Percentiles rank a stretch among this genome's conserved stretches.
These are phyloP conservation scores for Coemansia sp. DNA, from an alignment of 192 early-diverging fungal genomes.

Conservation along the genomic window DNA sequence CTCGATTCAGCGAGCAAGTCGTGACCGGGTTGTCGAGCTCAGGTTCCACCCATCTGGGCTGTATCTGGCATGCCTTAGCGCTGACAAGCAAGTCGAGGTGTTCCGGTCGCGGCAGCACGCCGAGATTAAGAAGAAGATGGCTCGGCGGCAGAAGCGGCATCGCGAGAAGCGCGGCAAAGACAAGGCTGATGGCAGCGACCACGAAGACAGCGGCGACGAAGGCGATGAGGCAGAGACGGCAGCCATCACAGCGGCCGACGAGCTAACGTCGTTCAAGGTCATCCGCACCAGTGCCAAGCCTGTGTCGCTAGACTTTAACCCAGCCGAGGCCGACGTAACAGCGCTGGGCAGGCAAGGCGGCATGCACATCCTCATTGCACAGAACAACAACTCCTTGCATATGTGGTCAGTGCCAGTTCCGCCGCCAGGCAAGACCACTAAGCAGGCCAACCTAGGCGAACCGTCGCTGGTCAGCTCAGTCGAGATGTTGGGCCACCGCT, in stretches of 20 bases:
- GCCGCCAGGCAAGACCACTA: constrained; percentile 57
- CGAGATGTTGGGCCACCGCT: constrained; percentile 86
- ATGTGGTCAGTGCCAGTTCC: constrained; percentile 65
- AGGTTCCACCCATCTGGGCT: constrained; percentile 75
- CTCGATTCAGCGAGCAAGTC: constrained; percentile 73
- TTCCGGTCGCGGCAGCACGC: constrained; percentile 74
- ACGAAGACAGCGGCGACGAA: constrained; percentile 18
- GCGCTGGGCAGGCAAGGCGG: constrained; percentile 26
- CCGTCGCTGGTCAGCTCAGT: constrained; percentile 67
- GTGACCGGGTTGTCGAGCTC: constrained; percentile 77
- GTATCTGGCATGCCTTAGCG: constrained; percentile 78
- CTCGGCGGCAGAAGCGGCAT: constrained; percentile 72
- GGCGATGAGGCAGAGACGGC: constrained; percentile 6
- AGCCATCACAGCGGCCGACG: constrained; percentile 67
- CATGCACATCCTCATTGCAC: constrained; percentile 63
- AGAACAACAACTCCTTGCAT: constrained; percentile 84
- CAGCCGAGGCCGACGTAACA: constrained; percentile 23
- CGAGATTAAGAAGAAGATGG: constrained; percentile 83
- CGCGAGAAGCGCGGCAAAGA: constrained; percentile 68
- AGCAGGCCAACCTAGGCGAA: constrained; percentile 65
- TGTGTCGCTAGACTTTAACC: constrained; percentile 61
- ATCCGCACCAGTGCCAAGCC: constrained; percentile 78
- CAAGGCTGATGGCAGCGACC: constrained; percentile 43
- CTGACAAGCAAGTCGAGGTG: constrained; percentile 80
- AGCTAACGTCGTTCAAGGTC: constrained; percentile 70